phyloP scores from a whole-genome alignment of 805 yeast species.

The Clavispora asparagi region DNA sequence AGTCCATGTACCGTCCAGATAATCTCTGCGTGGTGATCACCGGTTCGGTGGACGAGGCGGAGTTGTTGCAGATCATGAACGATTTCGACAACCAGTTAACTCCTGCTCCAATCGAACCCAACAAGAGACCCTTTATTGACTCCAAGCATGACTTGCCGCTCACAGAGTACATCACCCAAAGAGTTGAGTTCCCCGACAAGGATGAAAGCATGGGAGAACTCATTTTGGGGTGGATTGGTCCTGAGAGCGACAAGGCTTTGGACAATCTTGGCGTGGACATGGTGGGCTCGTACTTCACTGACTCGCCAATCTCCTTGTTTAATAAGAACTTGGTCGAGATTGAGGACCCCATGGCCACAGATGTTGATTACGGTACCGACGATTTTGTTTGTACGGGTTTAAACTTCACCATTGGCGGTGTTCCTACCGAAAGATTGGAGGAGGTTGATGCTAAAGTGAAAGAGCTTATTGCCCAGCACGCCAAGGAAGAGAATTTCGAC shows the following conservation, averaged over 20 bases:
- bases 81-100: slow-evolving; percentile 59
- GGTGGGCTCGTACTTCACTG: slow-evolving; percentile 68
- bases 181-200: slow-evolving; percentile 78
- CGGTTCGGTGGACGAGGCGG: slow-evolving; percentile 80
- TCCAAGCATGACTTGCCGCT: slow-evolving; percentile 44
- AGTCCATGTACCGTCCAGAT: slow-evolving; percentile 67
- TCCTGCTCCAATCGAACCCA: slow-evolving; percentile 23
- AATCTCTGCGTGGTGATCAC: slow-evolving; percentile 77
- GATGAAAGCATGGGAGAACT: slow-evolving; percentile 83
- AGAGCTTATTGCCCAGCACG: slow-evolving; percentile 49
- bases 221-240: slow-evolving; percentile 77
- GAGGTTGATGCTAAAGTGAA: slow-evolving; percentile 51
- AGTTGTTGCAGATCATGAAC: slow-evolving; percentile 55
- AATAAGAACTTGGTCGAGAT: slow-evolving; percentile 71
- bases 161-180: slow-evolving; percentile 35
- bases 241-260: slow-evolving; percentile 47
- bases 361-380: slow-evolving; percentile 64
- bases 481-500: slow-evolving; percentile 49
- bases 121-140: slow-evolving; percentile 76
- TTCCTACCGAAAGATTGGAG: slow-evolving; percentile 61
- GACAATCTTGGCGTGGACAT: slow-evolving; percentile 66
- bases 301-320: slow-evolving; percentile 71
- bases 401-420: slow-evolving; percentile 58
- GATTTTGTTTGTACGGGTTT: slow-evolving; percentile 64
- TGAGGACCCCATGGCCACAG: slow-evolving; percentile 75